A percentile compares a stretch with the other conserved stretches of the same genome.
Evolutionary conservation across 2,329 filamentous ascomycete species (phyloP).

Genomic region (Hymenoscyphus salicellus): DNA sequence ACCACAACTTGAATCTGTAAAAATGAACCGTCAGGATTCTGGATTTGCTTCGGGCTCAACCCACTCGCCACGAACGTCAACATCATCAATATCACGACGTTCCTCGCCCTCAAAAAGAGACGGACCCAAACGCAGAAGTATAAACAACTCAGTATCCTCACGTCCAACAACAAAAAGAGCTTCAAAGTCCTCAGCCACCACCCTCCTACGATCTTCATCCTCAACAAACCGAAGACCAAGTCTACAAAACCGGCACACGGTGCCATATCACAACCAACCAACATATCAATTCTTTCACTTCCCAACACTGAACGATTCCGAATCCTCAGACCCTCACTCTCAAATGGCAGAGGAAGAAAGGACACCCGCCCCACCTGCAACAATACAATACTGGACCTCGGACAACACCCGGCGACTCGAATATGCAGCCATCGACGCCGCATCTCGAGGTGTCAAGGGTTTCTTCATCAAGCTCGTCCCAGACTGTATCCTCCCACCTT

Average conservation of each 20-base stretch:
- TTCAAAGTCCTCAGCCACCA: constrained; percentile 19
- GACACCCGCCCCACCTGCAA: constrained; percentile 50
- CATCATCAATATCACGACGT: constrained; percentile 16
- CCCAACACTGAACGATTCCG: constrained; percentile 24
- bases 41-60: constrained; percentile 27
- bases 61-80: constrained; percentile 21
- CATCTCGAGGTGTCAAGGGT: constrained; percentile 56
- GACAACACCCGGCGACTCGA: constrained; percentile 60
- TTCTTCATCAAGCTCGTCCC: constrained; percentile 60
- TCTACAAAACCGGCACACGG: constrained; percentile 16
- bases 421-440: constrained; percentile 65
- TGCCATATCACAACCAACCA: constrained; percentile 7
- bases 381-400: constrained; percentile 66
- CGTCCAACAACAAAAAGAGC: constrained; percentile 25
- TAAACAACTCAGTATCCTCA: constrained; percentile 19
- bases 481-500: constrained; percentile 56
- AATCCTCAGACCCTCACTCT: constrained; percentile 3
- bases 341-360: neutral
- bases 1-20: constrained; percentile 20
- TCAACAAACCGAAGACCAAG: constrained; percentile 11
- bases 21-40: constrained; percentile 33
- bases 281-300: constrained; percentile 35
- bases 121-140: constrained; percentile 16
- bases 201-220: constrained; percentile 6
- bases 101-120: constrained; percentile 18